phyloP scores from a whole-genome alignment of 306 rosid species.

The Vachellia pachyceras region DNA sequence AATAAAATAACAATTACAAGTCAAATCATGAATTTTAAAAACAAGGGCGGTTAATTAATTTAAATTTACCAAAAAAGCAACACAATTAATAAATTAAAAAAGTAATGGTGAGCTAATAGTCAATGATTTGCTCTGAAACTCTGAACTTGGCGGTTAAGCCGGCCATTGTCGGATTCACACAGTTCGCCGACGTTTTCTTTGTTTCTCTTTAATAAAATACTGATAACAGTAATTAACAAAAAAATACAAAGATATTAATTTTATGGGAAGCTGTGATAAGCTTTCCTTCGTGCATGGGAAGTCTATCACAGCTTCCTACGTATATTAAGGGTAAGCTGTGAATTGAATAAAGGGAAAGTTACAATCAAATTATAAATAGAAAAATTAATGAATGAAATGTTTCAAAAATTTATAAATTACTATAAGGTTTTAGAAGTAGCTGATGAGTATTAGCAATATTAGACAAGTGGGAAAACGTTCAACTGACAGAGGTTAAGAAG shows the following conservation, averaged over 20 bases:
- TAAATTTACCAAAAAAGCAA: not conserved
- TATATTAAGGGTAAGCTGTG: no score
- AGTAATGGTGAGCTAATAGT: not conserved
- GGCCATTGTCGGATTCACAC: slow-evolving; percentile 12
- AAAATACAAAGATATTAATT: not conserved
- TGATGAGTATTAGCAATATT: no score
- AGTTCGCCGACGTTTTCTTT: slow-evolving; percentile 15
- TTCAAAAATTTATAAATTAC: no score
- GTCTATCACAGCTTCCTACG: no score
- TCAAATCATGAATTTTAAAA: slow-evolving; percentile 3
- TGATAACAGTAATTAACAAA: not conserved
- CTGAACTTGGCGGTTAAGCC: slow-evolving; percentile 11
- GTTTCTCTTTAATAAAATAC: not conserved
- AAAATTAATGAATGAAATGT: no score
- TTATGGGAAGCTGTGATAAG: not conserved
- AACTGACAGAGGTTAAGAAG: no score
- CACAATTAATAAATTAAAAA: not conserved
- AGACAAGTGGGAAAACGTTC: no score
- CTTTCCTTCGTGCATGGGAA: not conserved
- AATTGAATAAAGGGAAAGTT: no score
- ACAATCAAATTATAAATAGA: no score
- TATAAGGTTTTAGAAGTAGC: no score
- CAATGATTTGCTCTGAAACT: slow-evolving; percentile 21
- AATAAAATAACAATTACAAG: not conserved
- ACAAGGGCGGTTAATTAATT: not conserved